Evolutionary conservation across 164 flowering plant species (phyloP).

Genomic region (Stephania cephalantha): DNA sequence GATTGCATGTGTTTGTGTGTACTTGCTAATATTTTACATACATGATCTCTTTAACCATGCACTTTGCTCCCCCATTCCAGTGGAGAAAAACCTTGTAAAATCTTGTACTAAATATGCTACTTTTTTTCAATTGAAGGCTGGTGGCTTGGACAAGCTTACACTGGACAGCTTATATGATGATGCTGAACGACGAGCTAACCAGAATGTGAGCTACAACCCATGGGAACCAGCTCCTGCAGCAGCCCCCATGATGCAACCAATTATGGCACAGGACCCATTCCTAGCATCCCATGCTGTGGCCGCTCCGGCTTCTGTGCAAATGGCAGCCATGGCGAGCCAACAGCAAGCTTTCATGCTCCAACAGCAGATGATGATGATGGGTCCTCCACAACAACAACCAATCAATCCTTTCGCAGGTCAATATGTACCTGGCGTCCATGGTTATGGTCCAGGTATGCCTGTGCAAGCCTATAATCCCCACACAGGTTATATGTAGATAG

Average conservation of each 20-base stretch:
- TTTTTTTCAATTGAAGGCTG: conserved; percentile 38
- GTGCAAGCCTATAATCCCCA: conserved; percentile 63
- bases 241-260: conserved; percentile 42
- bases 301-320: conserved; percentile 56
- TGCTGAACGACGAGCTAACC: conserved; percentile 61
- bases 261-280: conserved; percentile 56
- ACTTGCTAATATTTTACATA: not conserved
- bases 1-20: not conserved
- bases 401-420: conserved; percentile 53
- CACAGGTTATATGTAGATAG: conserved; percentile 43
- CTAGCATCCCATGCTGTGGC: conserved; percentile 47
- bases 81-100: not conserved
- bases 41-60: not conserved
- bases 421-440: conserved; percentile 36
- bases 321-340: conserved; percentile 64
- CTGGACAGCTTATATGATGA: conserved; percentile 80
- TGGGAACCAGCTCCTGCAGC: conserved; percentile 57
- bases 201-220: conserved; percentile 64
- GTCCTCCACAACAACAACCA: conserved; percentile 37
- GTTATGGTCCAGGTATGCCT: conserved; percentile 51
- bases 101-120: not conserved
- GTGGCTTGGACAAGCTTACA: conserved; percentile 79
- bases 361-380: conserved; percentile 56
- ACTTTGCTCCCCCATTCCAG: not conserved
- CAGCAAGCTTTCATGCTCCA: conserved; percentile 61